Evolutionary conservation across 768 basidiomycete genomes (phyloP).

Genomic region (Lactarius vividus): DNA sequence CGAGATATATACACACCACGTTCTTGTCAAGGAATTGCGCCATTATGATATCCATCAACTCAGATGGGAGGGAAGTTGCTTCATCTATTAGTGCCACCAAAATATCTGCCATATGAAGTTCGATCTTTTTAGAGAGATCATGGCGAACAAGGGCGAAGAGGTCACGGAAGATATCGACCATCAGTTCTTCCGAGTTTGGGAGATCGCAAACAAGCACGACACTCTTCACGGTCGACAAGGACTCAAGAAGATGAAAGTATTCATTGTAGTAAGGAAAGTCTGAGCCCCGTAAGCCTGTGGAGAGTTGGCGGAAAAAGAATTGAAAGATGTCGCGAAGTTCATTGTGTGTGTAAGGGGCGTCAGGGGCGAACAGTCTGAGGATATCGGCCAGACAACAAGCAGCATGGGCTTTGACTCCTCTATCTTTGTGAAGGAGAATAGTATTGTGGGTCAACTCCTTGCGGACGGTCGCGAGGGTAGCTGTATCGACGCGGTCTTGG

Average conservation of each 20-base stretch:
- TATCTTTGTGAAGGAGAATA: constrained; percentile 91
- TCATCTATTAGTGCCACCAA: constrained; percentile 89
- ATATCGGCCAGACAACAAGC: constrained; percentile 95
- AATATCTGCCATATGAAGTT: constrained; percentile 85
- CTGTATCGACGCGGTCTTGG: constrained; percentile 79
- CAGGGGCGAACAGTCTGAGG: constrained; percentile 90
- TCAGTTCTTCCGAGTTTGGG: constrained; percentile 79
- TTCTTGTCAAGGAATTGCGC: constrained; percentile 83
- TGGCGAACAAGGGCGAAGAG: constrained; percentile 80
- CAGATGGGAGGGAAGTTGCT: constrained; percentile 66
- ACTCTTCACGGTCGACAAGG: constrained; percentile 90
- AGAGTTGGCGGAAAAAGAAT: constrained; percentile 90
- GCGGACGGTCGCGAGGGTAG: constrained; percentile 64
- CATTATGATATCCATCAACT: constrained; percentile 79
- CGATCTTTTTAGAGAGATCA: constrained; percentile 74
- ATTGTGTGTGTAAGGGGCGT: constrained; percentile 88
- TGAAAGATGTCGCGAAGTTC: constrained; percentile 96
- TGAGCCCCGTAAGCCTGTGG: constrained; percentile 65
- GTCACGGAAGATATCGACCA: constrained; percentile 77
- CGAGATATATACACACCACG: constrained; percentile 45
- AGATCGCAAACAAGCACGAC: constrained; percentile 93
- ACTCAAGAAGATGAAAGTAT: constrained; percentile 94
- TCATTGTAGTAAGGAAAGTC: constrained; percentile 87
- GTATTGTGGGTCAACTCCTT: constrained; percentile 77
- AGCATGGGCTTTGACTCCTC: constrained; percentile 91